Base-by-base conservation (phyloP, 2,329 filamentous ascomycete species). In the Endoconidiophora polonica region DNA sequence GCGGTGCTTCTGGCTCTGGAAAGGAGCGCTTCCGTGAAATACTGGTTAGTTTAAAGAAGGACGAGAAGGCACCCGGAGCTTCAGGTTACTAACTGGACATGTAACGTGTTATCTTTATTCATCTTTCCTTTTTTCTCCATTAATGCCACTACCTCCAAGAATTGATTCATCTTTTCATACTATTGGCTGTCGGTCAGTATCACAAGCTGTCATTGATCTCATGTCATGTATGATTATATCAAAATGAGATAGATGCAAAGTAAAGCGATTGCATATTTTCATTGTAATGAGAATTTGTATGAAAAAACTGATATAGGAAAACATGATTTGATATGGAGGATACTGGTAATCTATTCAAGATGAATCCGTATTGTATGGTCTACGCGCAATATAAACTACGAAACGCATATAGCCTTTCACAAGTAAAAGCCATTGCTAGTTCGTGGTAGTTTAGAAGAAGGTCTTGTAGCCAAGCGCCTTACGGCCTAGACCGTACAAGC, bases 1-100 rank as follows among this genome's bases (percentile, higher is more conserved):
- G 90, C 52, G 90, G 88, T 61, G 87, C 85, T 41, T 80, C 79
- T 54, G 90, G 88, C 43, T 93, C 85, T 54, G 88, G 90, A 59
- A 98, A 98, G 75, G 86, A 93, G 65, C 85, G 87, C 56, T 96
- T 98, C 75, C 81, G 91, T 57, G 90, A 96, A 68, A 62, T 96
- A 61, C 69, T 98, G 59, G 67, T 88, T 58, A 88, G 79, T 64
- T 68, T 98, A 66, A 81, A 81, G 68, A 95, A 95, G 71, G 91
- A 98, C 58, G 83, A 94, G 68, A 93, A 93, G 66, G 79, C 79
- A 22, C 79, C 79, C 20, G 79, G 78, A 55, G 76, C 78, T 49
- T 74, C 71, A 55, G 78, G 79, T 52, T 76, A 79, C 60, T 81
- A 69, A 48, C 41, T 3, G 18, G n/a, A 45, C 47, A 33, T 24